Evolutionary conservation across 2,329 filamentous ascomycete species (phyloP).

Genomic region (Alternaria sp.): DNA sequence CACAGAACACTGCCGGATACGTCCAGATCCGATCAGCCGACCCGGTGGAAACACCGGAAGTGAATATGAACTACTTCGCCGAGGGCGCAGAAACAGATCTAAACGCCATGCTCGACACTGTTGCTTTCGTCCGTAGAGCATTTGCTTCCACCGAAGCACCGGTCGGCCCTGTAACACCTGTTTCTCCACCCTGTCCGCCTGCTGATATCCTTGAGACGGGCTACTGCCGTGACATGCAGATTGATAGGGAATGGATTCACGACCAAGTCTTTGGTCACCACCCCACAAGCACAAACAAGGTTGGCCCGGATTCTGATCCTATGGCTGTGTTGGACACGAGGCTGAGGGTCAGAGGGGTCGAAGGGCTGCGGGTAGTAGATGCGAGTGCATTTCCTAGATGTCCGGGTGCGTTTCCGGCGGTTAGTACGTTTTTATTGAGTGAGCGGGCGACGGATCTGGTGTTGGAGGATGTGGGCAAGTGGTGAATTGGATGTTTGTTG

Average conservation of each 20-base stretch:
- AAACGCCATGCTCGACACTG: conserved; percentile 60
- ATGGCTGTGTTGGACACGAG: conserved; percentile 45
- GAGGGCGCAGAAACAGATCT: conserved; percentile 60
- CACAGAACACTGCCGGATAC: conserved; percentile 64
- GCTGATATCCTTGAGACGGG: conserved; percentile 35
- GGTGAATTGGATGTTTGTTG: not conserved
- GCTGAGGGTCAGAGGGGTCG: conserved; percentile 53
- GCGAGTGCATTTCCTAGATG: conserved; percentile 30
- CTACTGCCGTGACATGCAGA: conserved; percentile 19
- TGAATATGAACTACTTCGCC: conserved; percentile 48
- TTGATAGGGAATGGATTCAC: conserved; percentile 27
- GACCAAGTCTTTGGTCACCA: conserved; percentile 30
- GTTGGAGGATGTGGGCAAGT: conserved; percentile 19
- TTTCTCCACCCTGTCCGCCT: conserved; percentile 48
- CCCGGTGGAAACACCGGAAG: conserved; percentile 66
- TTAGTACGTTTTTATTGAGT: conserved; percentile 53
- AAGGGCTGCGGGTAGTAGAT: conserved; percentile 55
- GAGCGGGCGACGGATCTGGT: conserved; percentile 27
- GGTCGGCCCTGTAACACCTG: conserved; percentile 37
- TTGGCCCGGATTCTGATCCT: conserved; percentile 34
- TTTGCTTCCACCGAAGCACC: conserved; percentile 60
- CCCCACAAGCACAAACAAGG: conserved; percentile 22
- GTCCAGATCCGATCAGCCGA: conserved; percentile 65
- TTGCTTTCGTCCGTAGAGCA: conserved; percentile 64
- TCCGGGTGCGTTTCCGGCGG: conserved; percentile 59